Percentiles rank a stretch among this genome's conserved stretches.
Conservation (phyloP, 176 grass and related monocot species). For the Lolium perenne region DNA sequence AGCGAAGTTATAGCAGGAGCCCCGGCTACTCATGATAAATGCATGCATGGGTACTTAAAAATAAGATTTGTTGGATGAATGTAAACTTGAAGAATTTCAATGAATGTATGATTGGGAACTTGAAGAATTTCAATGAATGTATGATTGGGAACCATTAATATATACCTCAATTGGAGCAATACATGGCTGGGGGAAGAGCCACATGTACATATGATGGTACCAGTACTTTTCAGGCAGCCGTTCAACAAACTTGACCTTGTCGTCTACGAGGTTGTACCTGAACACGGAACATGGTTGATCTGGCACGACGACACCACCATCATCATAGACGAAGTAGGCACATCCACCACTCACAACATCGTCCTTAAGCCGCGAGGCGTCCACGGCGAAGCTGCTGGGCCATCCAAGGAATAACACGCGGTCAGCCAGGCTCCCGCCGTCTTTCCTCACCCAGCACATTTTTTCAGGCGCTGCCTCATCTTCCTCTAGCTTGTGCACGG, state of each 20-base stretch:
- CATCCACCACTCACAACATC: not conserved
- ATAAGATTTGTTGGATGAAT: not conserved
- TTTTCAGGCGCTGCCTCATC: too few species aligned
- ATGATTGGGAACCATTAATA: too few species aligned
- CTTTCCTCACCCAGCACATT: too few species aligned
- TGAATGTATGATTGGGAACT: not conserved
- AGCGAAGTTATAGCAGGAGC: not conserved
- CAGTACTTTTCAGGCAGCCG: not conserved
- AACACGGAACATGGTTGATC: not conserved
- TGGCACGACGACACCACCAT: not conserved
- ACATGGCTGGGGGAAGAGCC: not conserved
- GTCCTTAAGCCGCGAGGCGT: not conserved
- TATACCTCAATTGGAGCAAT: not conserved
- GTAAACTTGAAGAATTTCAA: not conserved
- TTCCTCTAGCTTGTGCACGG: too few species aligned
- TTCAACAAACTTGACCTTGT: not conserved
- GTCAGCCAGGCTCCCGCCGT: too few species aligned
- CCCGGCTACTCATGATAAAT: not conserved
- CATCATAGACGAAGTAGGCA: not conserved
- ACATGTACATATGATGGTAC: not conserved
- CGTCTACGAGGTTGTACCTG: not conserved
- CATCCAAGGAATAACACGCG: not conserved
- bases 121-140: not conserved
- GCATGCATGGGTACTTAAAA: not conserved
- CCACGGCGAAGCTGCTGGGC: not conserved